phyloP scores from a whole-genome alignment of 2,329 filamentous ascomycete species.

The Cyclaneusma minus region DNA sequence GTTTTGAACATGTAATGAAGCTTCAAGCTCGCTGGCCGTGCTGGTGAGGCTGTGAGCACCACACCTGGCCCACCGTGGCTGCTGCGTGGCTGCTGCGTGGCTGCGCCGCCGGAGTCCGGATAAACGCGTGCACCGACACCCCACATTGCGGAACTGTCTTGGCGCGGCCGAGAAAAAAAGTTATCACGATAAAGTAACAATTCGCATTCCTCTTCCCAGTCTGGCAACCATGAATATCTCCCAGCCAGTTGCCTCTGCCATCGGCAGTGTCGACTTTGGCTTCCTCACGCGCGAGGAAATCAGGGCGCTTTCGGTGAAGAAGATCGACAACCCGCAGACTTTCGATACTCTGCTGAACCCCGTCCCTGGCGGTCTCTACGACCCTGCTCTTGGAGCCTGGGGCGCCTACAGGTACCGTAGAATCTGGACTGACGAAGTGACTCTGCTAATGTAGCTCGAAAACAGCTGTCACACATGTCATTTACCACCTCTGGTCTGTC shows the following conservation, averaged over 20 bases:
- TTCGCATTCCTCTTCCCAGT: no score
- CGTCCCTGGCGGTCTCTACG: constrained; percentile 80
- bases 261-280: constrained; percentile 79
- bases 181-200: no score
- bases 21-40: no score
- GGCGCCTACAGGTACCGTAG: constrained; percentile 45
- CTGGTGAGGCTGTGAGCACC: no score
- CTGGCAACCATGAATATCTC: constrained; percentile 50
- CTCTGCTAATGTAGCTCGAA: constrained; percentile 7
- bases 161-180: no score
- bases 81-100: no score
- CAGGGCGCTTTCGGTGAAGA: constrained; percentile 77
- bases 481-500: constrained; percentile 64
- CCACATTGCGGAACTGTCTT: no score
- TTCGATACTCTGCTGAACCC: constrained; percentile 87
- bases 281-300: constrained; percentile 76
- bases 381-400: constrained; percentile 81
- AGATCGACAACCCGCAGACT: constrained; percentile 85
- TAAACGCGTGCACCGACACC: no score
- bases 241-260: constrained; percentile 68
- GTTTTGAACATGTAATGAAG: no score
- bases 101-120: no score
- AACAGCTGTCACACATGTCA: constrained; percentile 83
- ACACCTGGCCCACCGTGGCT: no score
- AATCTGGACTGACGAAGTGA: background rate